Percentiles rank a stretch among this genome's conserved stretches.
Conservation (phyloP, 805 yeast genomes). For the Babjeviella inositovora region DNA sequence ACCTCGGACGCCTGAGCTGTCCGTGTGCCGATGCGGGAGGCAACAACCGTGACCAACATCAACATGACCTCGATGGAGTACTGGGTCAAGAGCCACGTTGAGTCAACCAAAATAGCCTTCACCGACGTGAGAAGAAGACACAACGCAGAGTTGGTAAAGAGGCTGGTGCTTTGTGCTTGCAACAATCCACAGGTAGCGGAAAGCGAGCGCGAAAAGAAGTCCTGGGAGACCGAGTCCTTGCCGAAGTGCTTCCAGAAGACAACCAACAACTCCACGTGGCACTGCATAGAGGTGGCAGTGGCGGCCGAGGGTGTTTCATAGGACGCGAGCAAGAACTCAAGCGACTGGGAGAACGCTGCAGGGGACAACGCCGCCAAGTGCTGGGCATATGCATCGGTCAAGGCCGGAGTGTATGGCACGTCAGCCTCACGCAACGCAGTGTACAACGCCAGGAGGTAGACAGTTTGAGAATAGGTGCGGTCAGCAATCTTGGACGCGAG, state of each 20-base stretch:
- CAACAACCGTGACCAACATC: slow-evolving; percentile 14
- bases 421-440: not conserved
- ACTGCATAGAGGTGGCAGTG: not conserved
- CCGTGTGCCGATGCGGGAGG: slow-evolving; percentile 2
- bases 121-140: no score
- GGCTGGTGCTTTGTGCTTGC: no score
- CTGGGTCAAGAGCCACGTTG: slow-evolving; percentile 47
- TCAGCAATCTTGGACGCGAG: no score
- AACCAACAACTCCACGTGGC: not conserved
- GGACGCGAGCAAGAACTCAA: not conserved
- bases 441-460: slow-evolving; percentile 1
- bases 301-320: no score
- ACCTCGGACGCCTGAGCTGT: slow-evolving; percentile 3
- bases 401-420: not conserved
- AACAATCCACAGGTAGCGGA: no score
- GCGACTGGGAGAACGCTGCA: not conserved
- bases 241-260: not conserved
- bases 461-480: no score
- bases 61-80: slow-evolving; percentile 44
- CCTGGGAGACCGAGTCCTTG: not conserved
- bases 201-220: not conserved
- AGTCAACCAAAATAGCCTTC: slow-evolving; percentile 25
- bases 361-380: not conserved
- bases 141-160: slow-evolving; percentile 1
- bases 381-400: not conserved